Evolutionary conservation across 225 moss, liverwort and hornwort genomes (phyloP).

Genomic region (Pleurozium schreberi): DNA sequence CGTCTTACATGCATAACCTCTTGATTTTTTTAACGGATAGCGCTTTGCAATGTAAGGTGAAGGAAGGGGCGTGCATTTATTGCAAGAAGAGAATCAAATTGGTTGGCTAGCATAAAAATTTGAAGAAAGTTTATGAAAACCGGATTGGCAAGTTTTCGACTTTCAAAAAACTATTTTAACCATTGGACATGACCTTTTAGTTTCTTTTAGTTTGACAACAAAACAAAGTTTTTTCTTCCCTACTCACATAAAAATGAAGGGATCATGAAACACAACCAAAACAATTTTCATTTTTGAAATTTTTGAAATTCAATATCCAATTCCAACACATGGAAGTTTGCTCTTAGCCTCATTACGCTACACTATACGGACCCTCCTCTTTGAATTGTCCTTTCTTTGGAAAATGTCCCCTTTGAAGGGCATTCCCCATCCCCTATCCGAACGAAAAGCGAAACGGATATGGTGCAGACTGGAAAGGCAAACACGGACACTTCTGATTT

Average conservation of each 20-base stretch:
- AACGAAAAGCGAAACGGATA: neutral
- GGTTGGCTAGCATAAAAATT: accelerated
- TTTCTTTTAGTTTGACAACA: neutral
- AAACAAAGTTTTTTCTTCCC: neutral
- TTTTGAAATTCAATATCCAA: neutral
- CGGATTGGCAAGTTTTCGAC: accelerated
- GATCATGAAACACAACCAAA: neutral
- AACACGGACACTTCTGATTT: neutral
- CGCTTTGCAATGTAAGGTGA: accelerated
- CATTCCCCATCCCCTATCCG: neutral
- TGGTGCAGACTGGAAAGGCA: neutral
- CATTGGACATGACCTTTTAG: accelerated
- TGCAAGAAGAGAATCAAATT: neutral
- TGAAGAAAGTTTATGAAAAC: accelerated
- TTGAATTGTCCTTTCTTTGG: neutral
- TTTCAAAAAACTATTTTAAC: accelerated
- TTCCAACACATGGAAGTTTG: neutral
- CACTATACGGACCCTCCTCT: neutral
- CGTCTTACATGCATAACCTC: accelerated
- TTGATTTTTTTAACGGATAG: accelerated
- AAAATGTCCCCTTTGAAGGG: neutral
- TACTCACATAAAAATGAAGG: neutral
- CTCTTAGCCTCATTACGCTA: neutral
- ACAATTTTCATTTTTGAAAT: accelerated
- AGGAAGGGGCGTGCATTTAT: neutral